phyloP scores from a whole-genome alignment of 2,329 filamentous ascomycete genomes.

The Cordyceps cateniannulata region DNA sequence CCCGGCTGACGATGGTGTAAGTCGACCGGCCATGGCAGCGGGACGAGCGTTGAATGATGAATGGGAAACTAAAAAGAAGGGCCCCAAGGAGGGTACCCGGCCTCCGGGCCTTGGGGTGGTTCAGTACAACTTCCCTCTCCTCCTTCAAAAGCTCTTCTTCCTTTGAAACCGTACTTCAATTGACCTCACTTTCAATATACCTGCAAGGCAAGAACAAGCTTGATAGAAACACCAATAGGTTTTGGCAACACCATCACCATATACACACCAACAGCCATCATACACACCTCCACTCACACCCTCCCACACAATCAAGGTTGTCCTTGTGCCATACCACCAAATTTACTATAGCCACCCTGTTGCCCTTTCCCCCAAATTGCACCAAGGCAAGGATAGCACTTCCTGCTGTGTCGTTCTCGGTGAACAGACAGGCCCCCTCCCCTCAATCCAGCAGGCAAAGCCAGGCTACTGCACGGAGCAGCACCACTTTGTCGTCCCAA shows the following conservation, averaged over 20 bases:
- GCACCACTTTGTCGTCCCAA: slow-evolving; percentile 8
- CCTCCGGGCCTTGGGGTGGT: slow-evolving; percentile 5
- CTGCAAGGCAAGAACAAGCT: neutral
- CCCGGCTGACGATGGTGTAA: slow-evolving; percentile 31
- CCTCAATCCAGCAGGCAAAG: neutral
- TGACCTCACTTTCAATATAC: slow-evolving; percentile 2
- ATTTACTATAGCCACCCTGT: slow-evolving; percentile 13
- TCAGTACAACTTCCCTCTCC: neutral
- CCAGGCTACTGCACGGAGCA: slow-evolving; percentile 4
- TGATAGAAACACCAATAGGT: neutral
- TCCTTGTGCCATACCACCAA: slow-evolving; percentile 10
- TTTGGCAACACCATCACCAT: neutral
- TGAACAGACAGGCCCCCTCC: neutral
- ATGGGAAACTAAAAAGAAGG: slow-evolving; percentile 11
- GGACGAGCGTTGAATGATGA: slow-evolving; percentile 7
- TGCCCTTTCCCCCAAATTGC: neutral
- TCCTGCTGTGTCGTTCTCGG: slow-evolving; percentile 5
- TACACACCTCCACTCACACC: slow-evolving; percentile 9
- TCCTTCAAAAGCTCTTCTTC: slow-evolving; percentile 4
- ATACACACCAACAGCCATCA: slow-evolving; percentile 1
- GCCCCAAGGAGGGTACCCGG: slow-evolving; percentile 10
- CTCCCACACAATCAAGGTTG: slow-evolving; percentile 5
- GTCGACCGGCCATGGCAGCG: slow-evolving; percentile 20
- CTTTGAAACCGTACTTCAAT: neutral
- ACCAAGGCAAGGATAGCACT: slow-evolving; percentile 5